A percentile compares a stretch with the other conserved stretches of the same genome.
phyloP scores from a whole-genome alignment of 2,329 filamentous ascomycete species.

The Curvularia sp. region DNA sequence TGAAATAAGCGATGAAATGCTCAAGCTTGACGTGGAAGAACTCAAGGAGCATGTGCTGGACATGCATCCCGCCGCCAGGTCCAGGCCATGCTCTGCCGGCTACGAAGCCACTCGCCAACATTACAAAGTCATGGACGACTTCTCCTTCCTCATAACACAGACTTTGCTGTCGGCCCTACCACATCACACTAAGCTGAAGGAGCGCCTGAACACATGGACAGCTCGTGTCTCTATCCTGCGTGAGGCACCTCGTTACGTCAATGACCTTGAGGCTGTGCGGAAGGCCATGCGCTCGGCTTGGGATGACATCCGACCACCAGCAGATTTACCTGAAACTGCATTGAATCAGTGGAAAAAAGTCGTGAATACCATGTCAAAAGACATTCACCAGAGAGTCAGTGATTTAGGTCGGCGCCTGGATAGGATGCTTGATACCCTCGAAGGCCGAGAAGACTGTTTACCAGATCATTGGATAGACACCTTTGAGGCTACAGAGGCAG shows the following conservation, averaged over 20 bases:
- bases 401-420: conserved; percentile 77
- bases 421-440: conserved; percentile 83
- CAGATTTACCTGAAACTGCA: conserved; percentile 41
- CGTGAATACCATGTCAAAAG: conserved; percentile 62
- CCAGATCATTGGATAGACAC: conserved; percentile 87
- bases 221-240: conserved; percentile 76
- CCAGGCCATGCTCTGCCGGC: conserved; percentile 55
- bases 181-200: conserved; percentile 74
- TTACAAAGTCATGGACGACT: conserved; percentile 81
- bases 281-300: conserved; percentile 71
- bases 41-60: conserved; percentile 87
- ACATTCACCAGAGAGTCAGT: conserved; percentile 73
- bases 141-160: conserved; percentile 87
- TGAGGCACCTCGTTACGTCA: conserved; percentile 72
- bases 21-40: conserved; percentile 78
- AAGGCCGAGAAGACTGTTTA: conserved; percentile 82
- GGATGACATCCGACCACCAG: conserved; percentile 62
- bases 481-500: conserved; percentile 79
- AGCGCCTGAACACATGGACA: conserved; percentile 78
- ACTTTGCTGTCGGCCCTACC: conserved; percentile 90
- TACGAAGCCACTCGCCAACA: conserved; percentile 45
- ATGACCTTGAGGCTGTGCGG: conserved; percentile 68
- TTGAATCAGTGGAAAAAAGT: conserved; percentile 48
- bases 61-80: conserved; percentile 67
- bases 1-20: conserved; percentile 73